Base-by-base conservation (phyloP, 2,329 filamentous ascomycete species). In the Lecanoromycetidae sp. region DNA sequence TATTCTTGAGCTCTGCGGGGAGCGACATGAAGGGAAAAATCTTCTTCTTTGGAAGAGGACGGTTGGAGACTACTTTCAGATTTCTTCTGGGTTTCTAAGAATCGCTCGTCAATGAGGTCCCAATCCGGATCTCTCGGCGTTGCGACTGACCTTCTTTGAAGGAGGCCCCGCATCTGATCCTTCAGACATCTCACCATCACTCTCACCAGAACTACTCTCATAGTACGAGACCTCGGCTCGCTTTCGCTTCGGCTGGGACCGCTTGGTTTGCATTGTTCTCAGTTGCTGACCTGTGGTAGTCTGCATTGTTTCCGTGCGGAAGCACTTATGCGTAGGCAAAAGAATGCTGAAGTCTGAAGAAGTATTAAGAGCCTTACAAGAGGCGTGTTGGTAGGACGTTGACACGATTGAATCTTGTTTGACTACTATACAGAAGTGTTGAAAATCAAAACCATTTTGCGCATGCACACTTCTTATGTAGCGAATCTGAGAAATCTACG, bases 21-120 rank as follows among this genome's bases (percentile, higher is more conserved):
- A 52, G 50, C 8, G 23, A 43, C 1, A 22, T 25, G 25, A 52
- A 52, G 2, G 50, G 50, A 13, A 52, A 49, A 17, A 52, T 49
- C 9, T 49, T 49, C 22, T 44, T 48, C 27, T 45, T 51, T n/a
- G 45, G 40, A 2, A 47, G 44, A 9, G 22, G 29, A 9, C 26
- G 42, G 10, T 27, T 37, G n/a, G 29, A 33, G 4, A 26, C 29
- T 1, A 4, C 6, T 9, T 10, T 32, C 3, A 17, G 8, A 9
- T 15, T 46, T 5, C 15, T 10, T 36, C 44, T 50, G 22, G 26
- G 5, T 23, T 42, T 50, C 29, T 30, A n/a, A 38, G 15, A 22
- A 20, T 27, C 32, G 41, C 6, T 23, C 17, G 20, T 27, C 5
- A 27, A 19, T 35, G 17, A 26, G 17, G 15, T 26, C 20, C 30